Evolutionary conservation across 345 rosid species (phyloP).

Genomic region (Psidium friedrichsthalianum): DNA sequence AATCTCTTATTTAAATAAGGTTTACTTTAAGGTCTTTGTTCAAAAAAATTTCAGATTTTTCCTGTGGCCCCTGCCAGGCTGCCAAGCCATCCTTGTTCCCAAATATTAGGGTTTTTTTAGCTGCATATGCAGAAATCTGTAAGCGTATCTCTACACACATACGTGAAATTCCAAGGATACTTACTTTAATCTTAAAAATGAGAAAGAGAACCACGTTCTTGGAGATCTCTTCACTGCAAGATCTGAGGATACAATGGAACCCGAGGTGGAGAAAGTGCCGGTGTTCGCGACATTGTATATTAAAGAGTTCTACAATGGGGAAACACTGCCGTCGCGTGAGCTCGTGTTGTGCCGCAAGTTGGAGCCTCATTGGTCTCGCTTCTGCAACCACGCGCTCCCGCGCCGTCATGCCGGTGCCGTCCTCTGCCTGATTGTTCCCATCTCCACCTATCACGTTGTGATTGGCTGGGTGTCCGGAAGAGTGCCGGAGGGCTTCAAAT

Average conservation of each 20-base stretch:
- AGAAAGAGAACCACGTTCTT: not conserved
- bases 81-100: too few species aligned
- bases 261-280: not conserved
- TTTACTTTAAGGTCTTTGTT: too few species aligned
- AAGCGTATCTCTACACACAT: not conserved
- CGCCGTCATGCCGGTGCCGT: constrained; percentile 11
- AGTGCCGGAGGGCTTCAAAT: constrained; percentile 80
- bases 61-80: too few species aligned
- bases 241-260: not conserved
- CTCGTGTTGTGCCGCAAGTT: not conserved
- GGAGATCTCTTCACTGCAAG: not conserved
- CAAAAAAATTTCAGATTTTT: too few species aligned
- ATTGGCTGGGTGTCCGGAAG: constrained; percentile 30
- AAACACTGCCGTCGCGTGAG: constrained; percentile 7
- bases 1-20: too few species aligned
- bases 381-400: constrained; percentile 15
- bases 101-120: not conserved
- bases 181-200: not conserved
- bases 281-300: not conserved
- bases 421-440: constrained; percentile 1
- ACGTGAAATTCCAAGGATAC: not conserved
- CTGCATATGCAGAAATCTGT: not conserved
- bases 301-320: not conserved
- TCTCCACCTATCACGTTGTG: not conserved
- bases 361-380: constrained; percentile 4